phyloP scores from a whole-genome alignment of 139 green algal species.

The Pseudopediastrum boryanum region DNA sequence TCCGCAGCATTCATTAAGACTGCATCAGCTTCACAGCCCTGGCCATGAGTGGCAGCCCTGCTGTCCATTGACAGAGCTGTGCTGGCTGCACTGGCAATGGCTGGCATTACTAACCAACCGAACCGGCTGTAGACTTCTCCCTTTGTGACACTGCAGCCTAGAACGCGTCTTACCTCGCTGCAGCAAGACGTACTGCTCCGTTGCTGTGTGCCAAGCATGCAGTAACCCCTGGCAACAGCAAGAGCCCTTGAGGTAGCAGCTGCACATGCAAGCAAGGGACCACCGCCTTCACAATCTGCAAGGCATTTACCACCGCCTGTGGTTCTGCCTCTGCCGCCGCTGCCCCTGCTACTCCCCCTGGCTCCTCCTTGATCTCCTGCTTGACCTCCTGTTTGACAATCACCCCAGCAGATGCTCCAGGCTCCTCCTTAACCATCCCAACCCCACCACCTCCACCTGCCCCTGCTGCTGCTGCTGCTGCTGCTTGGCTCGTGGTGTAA shows the following conservation, averaged over 20 bases:
- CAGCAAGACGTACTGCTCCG: conserved; percentile 50
- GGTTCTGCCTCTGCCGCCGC: conserved; percentile 16
- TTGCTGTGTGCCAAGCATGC: conserved; percentile 49
- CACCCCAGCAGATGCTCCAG: no score
- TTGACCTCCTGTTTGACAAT: no score
- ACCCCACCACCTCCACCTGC: conserved; percentile 1
- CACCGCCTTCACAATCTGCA: conserved; percentile 78
- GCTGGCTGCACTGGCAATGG: no score
- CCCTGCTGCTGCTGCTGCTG: conserved; percentile 12
- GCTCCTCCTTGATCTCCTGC: conserved; percentile 2
- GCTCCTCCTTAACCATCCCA: no score
- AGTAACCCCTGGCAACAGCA: conserved; percentile 61
- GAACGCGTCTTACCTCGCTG: no score
- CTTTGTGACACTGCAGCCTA: neutral
- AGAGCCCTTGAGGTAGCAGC: conserved; percentile 51
- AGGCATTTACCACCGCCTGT: conserved; percentile 37
- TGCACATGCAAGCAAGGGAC: conserved; percentile 51
- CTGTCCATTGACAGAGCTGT: no score
- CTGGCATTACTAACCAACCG: no score
- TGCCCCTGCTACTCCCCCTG: neutral
- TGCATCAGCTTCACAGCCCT: no score
- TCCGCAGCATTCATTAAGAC: no score
- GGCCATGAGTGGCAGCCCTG: no score
- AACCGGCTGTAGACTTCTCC: neutral
- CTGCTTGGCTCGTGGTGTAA: conserved; percentile 6